Evolutionary conservation across 345 rosid genomes (phyloP), one percentile per base, ranked within the genome.

Genomic region (Rhodamnia rubescens): DNA sequence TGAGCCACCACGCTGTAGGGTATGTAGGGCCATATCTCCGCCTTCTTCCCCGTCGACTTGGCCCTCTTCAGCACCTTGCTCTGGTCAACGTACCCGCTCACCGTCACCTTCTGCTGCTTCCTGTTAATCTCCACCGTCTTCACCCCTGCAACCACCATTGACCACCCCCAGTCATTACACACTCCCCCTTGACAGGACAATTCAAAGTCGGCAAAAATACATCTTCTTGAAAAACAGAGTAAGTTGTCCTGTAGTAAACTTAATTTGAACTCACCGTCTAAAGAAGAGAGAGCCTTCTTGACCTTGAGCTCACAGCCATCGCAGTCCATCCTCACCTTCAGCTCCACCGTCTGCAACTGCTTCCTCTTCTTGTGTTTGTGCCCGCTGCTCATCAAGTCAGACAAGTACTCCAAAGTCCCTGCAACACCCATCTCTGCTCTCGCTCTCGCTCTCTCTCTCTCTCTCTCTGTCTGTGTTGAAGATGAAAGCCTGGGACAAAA

Each of bases 221-320:
- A 5, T 69, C 26, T 69, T 36, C 80, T 69, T 36, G n/a, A 81
- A 50, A 50, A 78, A 11, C 52, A 50, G 52, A 10, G 52, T 11
- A 50, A 50, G 14, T 47, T 47, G 50, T 9, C 50, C 11, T 8
- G 52, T 10, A 50, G 14, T 8, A 47, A 11, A 47, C 52, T 49
- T 49, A 5, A 57, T 32, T 54, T 8, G 82, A 44, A 83, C 86
- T 53, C 90, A 95, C 98, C 99, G 85, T 90, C 93, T 40, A 97
- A 78, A 78, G 99, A 96, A 90, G 98, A 93, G 22, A 97, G 92
- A 75, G 96, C 89, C 16, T 96, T 96, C 90, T 93, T 97, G 91
- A 97, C 93, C 90, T 97, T 97, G 82, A 95, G 99, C 87, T 93
- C 99, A 87, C 99, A 97, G 81, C 99, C 99, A 93, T 96, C 99